phyloP scores from a whole-genome alignment of 352 stramenopile species.

The Phytophthora sansomeana region DNA sequence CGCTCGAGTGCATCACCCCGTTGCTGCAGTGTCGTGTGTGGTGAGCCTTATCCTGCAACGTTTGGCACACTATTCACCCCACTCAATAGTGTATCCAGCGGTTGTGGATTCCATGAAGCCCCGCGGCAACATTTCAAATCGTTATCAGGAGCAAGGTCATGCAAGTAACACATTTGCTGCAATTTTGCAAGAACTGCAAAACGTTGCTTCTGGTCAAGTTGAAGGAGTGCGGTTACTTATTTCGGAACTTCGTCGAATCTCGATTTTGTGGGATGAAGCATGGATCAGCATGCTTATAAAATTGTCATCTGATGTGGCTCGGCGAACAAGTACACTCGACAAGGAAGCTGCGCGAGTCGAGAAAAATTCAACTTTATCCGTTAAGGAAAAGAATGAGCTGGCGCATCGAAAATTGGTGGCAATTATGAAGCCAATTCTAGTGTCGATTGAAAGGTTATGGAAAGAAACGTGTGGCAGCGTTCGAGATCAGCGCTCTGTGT shows the following conservation, averaged over 20 bases:
- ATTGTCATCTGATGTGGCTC: constrained; percentile 72
- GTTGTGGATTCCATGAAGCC: constrained; percentile 65
- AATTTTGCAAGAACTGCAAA: constrained; percentile 54
- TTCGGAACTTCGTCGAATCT: constrained; percentile 78
- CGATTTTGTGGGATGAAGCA: constrained; percentile 86
- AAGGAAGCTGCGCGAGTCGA: constrained; percentile 79
- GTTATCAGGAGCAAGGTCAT: constrained; percentile 8
- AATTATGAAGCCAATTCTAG: constrained; percentile 86
- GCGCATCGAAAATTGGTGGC: constrained; percentile 77
- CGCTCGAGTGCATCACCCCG: constrained; percentile 65
- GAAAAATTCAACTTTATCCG: constrained; percentile 72
- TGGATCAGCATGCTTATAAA: constrained; percentile 82
- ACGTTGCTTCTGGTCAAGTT: constrained; percentile 50
- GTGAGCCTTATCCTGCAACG: constrained; percentile 70
- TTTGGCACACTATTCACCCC: constrained; percentile 64
- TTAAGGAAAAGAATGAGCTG: constrained; percentile 69
- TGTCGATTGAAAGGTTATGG: constrained; percentile 70
- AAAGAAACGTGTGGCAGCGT: constrained; percentile 64
- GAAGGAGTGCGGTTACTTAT: constrained; percentile 69
- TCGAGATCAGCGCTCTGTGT: constrained; percentile 41
- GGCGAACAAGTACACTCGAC: constrained; percentile 71
- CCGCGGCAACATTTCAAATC: constrained; percentile 7
- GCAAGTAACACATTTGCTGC: constrained; percentile 39
- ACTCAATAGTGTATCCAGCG: constrained; percentile 79
- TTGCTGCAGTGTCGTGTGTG: constrained; percentile 52